Base-by-base conservation (phyloP, 1,284 basidiomycete species). In the Hypsizygus ulmarius region DNA sequence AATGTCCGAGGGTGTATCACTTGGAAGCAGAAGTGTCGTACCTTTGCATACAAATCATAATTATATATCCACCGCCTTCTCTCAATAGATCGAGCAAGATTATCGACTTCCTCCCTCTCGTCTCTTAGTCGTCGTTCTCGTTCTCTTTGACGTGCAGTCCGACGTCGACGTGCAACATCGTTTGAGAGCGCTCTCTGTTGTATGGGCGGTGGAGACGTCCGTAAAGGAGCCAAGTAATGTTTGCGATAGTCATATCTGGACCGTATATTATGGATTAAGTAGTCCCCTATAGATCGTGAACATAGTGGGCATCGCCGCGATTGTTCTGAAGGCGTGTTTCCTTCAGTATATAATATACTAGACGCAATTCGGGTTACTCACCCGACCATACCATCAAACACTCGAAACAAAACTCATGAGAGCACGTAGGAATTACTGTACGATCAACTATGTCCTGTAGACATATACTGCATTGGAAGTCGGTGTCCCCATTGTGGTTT, bases 351-450 rank as follows among this genome's bases (percentile, higher is more conserved):
- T 14, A 19, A 37, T 47, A 3, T 35, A 28, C 25, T 37, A 21
- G 3, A 11, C 16, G 14, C 14, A 10, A 44, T 27, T 36, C 16
- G 45, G 25, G 49, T 4, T 52, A 71, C 74, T 67, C 63, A 83
- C 90, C 87, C 29, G 87, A 79, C 92, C 91, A 94, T 1, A 91
- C 70, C 37, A 87, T 71, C 12, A 94, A 76, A 64, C 92, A 95
- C 50, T 89, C 87, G 57, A 94, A 93, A 60, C 92, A 95, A 62
- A 93, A 94, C 60, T 88, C 84, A 69, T 95, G 92, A 0, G 87
- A 86, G 64, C 92, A 95, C 4, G 72, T 75, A 1, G 89, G 87
- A 15, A 93, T 73, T 36, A 93, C 77, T 0, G 91, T 86, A 36
- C 87, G 73, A 68, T 94, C 90, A n/a, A 75, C 69, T 39, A 91